These are phyloP conservation scores for Theileria annulata DNA, from an alignment of 169 alveolate genomes.

Conservation along the genomic window DNA sequence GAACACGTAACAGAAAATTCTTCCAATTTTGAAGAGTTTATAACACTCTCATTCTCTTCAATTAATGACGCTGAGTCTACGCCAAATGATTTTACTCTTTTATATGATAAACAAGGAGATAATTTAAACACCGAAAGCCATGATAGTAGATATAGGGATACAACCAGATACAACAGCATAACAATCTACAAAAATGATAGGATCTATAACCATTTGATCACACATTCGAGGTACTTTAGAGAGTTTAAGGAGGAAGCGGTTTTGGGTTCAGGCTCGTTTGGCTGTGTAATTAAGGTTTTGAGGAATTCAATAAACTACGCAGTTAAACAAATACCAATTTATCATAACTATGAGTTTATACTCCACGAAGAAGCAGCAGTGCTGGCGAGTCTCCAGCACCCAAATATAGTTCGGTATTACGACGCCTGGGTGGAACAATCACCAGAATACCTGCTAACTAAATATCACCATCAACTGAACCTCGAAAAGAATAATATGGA, in stretches of 20 bases:
- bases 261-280: conserved; percentile 83
- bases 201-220: conserved; percentile 20
- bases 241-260: conserved; percentile 76
- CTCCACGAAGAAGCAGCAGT: conserved; percentile 81
- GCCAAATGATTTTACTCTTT: background rate
- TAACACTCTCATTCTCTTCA: background rate
- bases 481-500: background rate
- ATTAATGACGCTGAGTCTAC: background rate
- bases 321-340: conserved; percentile 73
- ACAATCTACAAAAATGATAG: conserved; percentile 1
- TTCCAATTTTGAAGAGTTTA: background rate
- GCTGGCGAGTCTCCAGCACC: conserved; percentile 81
- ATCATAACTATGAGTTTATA: conserved; percentile 32
- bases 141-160: background rate
- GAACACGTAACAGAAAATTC: background rate
- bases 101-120: background rate
- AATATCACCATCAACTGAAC: background rate
- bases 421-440: conserved; percentile 85
- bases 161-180: conserved; percentile 12
- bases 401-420: conserved; percentile 81
- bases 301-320: conserved; percentile 77
- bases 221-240: conserved; percentile 73
- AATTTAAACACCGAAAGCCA: background rate
- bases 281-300: conserved; percentile 80
- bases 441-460: conserved; percentile 12